phyloP scores from a whole-genome alignment of 1,284 basidiomycete genomes.

The Cerrena zonata region DNA sequence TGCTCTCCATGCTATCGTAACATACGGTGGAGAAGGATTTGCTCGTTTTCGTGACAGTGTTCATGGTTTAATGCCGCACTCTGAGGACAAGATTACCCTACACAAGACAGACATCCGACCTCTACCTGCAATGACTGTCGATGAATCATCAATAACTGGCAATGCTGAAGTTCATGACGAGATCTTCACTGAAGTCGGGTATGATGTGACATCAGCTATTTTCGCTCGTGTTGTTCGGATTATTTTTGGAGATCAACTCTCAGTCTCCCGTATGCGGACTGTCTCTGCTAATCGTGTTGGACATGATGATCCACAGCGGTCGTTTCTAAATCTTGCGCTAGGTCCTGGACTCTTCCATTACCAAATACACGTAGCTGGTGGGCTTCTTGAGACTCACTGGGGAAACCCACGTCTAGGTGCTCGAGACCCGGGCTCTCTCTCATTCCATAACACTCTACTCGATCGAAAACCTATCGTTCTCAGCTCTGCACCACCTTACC shows the following conservation, averaged over 20 bases:
- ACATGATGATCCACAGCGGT: constrained; percentile 27
- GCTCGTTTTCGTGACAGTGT: constrained; percentile 22
- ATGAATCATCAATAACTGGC: constrained; percentile 32
- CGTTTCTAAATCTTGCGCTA: constrained; percentile 24
- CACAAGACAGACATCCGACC: constrained; percentile 30
- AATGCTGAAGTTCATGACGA: constrained; percentile 31
- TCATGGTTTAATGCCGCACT: constrained; percentile 15
- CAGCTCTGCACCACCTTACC: background rate
- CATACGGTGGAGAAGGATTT: constrained; percentile 26
- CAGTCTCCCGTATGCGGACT: constrained; percentile 29
- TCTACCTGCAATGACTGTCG: constrained; percentile 31
- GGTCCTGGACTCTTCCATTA: constrained; percentile 36
- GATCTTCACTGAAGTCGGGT: constrained; percentile 24
- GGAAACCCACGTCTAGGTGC: constrained; percentile 11
- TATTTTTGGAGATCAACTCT: constrained; percentile 33
- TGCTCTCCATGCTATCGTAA: constrained; percentile 30
- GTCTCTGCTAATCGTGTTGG: constrained; percentile 28
- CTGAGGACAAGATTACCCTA: constrained; percentile 24
- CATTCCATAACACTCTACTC: constrained; percentile 28
- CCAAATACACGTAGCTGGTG: constrained; percentile 31
- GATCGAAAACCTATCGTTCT: constrained; percentile 27
- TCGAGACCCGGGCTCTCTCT: constrained; percentile 29
- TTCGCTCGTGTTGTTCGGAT: constrained; percentile 18
- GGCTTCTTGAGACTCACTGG: constrained; percentile 21
- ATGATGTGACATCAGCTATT: constrained; percentile 11